Percentiles rank a stretch among this genome's conserved stretches.
These are phyloP conservation scores for Hibiscus trionum DNA, from an alignment of 345 rosid species.

Conservation along the genomic window DNA sequence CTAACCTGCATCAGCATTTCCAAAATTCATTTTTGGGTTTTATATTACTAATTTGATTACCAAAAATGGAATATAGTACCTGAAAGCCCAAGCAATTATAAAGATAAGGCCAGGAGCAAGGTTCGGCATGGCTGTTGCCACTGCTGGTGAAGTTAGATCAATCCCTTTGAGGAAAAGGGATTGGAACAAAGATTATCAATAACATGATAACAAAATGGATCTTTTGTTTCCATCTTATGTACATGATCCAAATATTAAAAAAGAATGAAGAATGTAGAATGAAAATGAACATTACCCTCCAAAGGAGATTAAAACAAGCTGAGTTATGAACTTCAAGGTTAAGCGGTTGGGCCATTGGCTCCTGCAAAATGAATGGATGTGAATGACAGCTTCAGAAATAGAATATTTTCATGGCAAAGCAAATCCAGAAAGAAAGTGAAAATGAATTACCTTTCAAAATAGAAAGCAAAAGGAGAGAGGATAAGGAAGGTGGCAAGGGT, in stretches of 20 bases:
- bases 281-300: slow-evolving; percentile 45
- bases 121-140: slow-evolving; percentile 97
- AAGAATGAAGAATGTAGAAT: not conserved
- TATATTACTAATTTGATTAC: not conserved
- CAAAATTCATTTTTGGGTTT: not conserved
- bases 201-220: not conserved
- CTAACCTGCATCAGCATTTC: slow-evolving; percentile 42
- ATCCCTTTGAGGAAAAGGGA: slow-evolving; percentile 66
- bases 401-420: not conserved
- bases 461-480: slow-evolving; percentile 57
- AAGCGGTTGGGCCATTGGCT: slow-evolving; percentile 60
- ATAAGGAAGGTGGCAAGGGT: slow-evolving; percentile 59
- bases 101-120: slow-evolving; percentile 86
- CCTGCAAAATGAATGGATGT: slow-evolving; percentile 32
- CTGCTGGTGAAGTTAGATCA: slow-evolving; percentile 70
- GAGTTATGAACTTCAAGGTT: slow-evolving; percentile 43
- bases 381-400: not conserved
- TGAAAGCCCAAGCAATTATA: slow-evolving; percentile 68
- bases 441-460: slow-evolving; percentile 53
- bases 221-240: not conserved
- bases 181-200: slow-evolving; percentile 33
- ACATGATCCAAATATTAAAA: not conserved
- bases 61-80: slow-evolving; percentile 27
- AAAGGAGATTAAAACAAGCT: slow-evolving; percentile 62
- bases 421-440: not conserved